A percentile compares a stretch with the other conserved stretches of the same genome.
Evolutionary conservation across 306 rosid genomes (phyloP).

Genomic region (Ammopiptanthus mongolicus): DNA sequence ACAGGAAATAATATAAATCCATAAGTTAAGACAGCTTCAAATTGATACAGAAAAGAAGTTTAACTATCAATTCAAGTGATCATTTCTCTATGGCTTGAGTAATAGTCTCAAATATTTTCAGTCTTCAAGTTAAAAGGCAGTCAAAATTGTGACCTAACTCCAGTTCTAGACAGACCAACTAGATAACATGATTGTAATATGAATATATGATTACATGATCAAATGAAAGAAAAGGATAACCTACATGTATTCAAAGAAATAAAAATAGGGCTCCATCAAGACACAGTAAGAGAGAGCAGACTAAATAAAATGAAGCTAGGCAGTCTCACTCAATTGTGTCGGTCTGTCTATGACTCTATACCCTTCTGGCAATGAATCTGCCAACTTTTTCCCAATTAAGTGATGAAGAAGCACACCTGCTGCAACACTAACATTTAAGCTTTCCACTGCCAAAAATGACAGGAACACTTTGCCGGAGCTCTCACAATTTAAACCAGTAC

Average conservation of each 20-base stretch:
- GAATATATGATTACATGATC: background rate
- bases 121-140: background rate
- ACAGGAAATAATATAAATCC: background rate
- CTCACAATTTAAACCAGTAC: constrained; percentile 22
- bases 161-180: background rate
- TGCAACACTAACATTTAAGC: constrained; percentile 95
- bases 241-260: background rate
- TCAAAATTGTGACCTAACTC: constrained; percentile 16
- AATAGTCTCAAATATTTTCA: background rate
- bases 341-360: constrained; percentile 21
- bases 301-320: background rate
- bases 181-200: background rate
- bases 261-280: constrained; percentile 7
- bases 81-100: background rate
- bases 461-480: constrained; percentile 55
- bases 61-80: background rate
- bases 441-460: constrained; percentile 90
- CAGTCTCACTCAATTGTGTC: constrained; percentile 30
- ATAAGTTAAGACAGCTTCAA: background rate
- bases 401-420: constrained; percentile 98
- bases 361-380: constrained; percentile 15
- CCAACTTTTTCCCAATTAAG: constrained; percentile 48
- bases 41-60: background rate
- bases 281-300: background rate
- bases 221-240: background rate